phyloP scores from a whole-genome alignment of 805 yeast genomes.

The Kodamaea leandrae region DNA sequence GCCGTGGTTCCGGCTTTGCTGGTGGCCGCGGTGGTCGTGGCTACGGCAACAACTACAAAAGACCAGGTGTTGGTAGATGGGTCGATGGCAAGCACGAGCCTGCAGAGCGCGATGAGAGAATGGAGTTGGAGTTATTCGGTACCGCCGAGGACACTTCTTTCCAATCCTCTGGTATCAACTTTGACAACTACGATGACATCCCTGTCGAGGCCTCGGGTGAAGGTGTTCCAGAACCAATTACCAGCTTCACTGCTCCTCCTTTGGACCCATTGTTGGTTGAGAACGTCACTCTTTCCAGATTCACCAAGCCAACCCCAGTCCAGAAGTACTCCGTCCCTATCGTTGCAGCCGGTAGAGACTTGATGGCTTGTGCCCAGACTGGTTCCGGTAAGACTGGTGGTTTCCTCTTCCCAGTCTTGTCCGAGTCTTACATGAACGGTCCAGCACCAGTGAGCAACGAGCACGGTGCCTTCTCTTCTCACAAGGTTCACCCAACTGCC shows the following conservation, averaged over 20 bases:
- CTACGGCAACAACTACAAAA: slow-evolving; percentile 26
- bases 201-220: slow-evolving; percentile 98
- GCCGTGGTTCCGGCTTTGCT: slow-evolving; percentile 15
- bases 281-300: slow-evolving; percentile 84
- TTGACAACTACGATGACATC: slow-evolving; percentile 96
- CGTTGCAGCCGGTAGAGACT: slow-evolving; percentile 83
- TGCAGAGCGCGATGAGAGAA: slow-evolving; percentile 62
- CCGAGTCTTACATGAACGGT: slow-evolving; percentile 85
- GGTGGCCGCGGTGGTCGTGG: slow-evolving; percentile 25
- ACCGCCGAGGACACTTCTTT: slow-evolving; percentile 65
- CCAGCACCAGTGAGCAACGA: slow-evolving; percentile 63
- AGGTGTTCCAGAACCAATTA: slow-evolving; percentile 89
- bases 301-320: slow-evolving; percentile 94
- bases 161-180: slow-evolving; percentile 96
- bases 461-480: slow-evolving; percentile 52
- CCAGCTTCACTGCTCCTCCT: slow-evolving; percentile 87
- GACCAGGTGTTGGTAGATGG: slow-evolving; percentile 74
- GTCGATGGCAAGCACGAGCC: slow-evolving; percentile 86
- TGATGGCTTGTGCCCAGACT: slow-evolving; percentile 97
- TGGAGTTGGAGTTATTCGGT: slow-evolving; percentile 85
- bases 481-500: slow-evolving; percentile 91
- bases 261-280: slow-evolving; percentile 81
- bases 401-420: slow-evolving; percentile 94
- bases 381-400: slow-evolving; percentile 99
- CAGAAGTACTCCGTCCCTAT: slow-evolving; percentile 93